These are phyloP conservation scores for Cystoisospora suis DNA, from an alignment of 169 alveolate genomes.

Conservation along the genomic window DNA sequence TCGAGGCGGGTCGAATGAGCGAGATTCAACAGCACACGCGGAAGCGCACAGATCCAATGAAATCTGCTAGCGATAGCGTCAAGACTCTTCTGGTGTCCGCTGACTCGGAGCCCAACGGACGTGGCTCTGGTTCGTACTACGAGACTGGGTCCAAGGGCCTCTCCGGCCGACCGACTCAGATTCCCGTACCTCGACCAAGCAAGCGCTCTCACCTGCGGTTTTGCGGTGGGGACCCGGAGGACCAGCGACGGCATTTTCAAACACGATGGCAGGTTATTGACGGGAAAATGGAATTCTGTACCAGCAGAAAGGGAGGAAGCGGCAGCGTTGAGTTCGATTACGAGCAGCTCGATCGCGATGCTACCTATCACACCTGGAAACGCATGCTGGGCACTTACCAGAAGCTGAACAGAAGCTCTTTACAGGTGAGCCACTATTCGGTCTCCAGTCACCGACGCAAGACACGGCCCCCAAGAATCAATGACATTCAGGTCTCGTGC, in stretches of 20 bases:
- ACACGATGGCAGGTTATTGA: conserved; percentile 58
- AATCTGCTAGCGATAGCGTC: neutral
- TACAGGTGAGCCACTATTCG: conserved; percentile 30
- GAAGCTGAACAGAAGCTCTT: neutral
- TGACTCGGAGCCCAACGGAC: neutral
- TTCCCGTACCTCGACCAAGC: neutral
- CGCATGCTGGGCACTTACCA: conserved; percentile 16
- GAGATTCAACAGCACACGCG: conserved; percentile 41
- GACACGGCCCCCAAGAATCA: too few species aligned
- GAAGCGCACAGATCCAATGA: conserved; percentile 9
- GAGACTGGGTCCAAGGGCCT: neutral
- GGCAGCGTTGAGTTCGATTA: conserved; percentile 44
- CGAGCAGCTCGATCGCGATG: conserved; percentile 45
- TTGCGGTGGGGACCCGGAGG: conserved; percentile 24
- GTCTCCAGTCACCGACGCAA: too few species aligned
- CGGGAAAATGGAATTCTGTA: conserved; percentile 57
- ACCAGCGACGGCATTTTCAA: conserved; percentile 50
- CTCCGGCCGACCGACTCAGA: neutral
- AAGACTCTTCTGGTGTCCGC: neutral
- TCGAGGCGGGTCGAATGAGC: conserved; percentile 31
- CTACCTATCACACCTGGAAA: conserved; percentile 58
- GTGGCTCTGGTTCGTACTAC: neutral
- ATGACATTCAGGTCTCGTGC: too few species aligned
- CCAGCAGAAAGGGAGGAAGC: conserved; percentile 37
- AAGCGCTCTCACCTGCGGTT: conserved; percentile 36